Evolutionary conservation across 805 yeast species (phyloP).

Genomic region (Pichia exigua): DNA sequence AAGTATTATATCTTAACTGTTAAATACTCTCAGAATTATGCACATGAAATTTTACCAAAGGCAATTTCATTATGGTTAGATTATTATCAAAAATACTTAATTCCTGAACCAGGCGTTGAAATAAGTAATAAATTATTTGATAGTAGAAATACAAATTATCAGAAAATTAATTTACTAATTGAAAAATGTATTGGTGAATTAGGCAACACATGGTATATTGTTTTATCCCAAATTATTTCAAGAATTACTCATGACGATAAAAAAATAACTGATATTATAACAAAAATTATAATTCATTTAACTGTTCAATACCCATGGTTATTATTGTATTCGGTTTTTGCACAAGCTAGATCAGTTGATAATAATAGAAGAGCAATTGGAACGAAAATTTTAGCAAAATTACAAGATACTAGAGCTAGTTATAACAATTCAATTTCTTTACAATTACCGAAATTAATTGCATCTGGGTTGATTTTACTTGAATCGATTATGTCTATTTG

Average conservation of each 20-base stretch:
- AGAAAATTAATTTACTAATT: conserved; percentile 5
- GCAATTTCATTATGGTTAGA: conserved; percentile 90
- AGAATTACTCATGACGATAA: conserved; percentile 60
- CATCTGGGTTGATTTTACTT: conserved; percentile 30
- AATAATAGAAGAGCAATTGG: conserved; percentile 40
- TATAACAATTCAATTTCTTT: conserved; percentile 4
- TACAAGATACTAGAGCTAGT: conserved; percentile 14
- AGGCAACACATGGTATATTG: conserved; percentile 64
- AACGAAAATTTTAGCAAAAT: conserved; percentile 33
- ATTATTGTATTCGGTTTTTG: conserved; percentile 76
- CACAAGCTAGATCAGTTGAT: conserved; percentile 56
- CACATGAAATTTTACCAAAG: conserved; percentile 79
- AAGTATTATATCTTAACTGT: conserved; percentile 52
- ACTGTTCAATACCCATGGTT: conserved; percentile 67
- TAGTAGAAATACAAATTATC: conserved; percentile 4
- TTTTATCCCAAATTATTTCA: conserved; percentile 78
- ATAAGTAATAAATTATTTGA: neutral
- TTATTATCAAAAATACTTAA: conserved; percentile 37
- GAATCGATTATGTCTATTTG: conserved; percentile 39
- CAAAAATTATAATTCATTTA: conserved; percentile 49
- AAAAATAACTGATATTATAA: conserved; percentile 47
- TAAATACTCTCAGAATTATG: conserved; percentile 39
- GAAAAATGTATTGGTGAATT: conserved; percentile 20
- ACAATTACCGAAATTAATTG: conserved; percentile 17
- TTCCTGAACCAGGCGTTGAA: neutral